Conservation (phyloP, 2,329 filamentous ascomycete species). For the Xenoacremonium recifei region DNA sequence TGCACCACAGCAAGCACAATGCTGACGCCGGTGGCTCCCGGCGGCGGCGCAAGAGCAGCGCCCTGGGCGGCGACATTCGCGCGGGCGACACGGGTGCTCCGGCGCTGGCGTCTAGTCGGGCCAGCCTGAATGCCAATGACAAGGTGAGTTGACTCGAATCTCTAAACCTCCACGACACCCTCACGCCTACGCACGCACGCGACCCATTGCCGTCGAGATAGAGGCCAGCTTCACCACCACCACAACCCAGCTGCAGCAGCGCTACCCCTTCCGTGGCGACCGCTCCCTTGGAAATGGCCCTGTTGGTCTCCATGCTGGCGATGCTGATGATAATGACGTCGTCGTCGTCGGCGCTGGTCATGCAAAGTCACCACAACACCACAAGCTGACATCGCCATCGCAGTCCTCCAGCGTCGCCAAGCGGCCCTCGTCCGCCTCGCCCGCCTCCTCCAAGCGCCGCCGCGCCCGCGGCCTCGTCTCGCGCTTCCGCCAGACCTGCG, state of each 20-base stretch:
- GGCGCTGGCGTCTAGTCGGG: conserved; percentile 51
- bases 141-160: conserved; percentile 12
- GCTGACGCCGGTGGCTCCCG: conserved; percentile 38
- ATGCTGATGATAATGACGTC: too few species aligned
- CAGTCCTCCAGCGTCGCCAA: too few species aligned
- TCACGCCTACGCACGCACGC: too few species aligned
- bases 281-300: too few species aligned
- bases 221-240: too few species aligned
- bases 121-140: conserved; percentile 37
- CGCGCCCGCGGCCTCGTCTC: conserved; percentile 50
- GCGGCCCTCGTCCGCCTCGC: too few species aligned
- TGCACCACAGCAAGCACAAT: conserved; percentile 32
- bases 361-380: too few species aligned
- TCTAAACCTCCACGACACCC: neutral
- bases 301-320: too few species aligned
- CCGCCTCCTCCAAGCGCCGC: conserved; percentile 54
- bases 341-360: too few species aligned
- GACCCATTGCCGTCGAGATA: too few species aligned
- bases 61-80: conserved; percentile 50
- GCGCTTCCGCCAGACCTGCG: conserved; percentile 51
- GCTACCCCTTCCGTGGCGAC: too few species aligned
- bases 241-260: too few species aligned
- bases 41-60: conserved; percentile 56
- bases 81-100: conserved; percentile 56
- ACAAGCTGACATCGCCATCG: conserved; percentile 22